Conservation (phyloP, 2,329 filamentous ascomycete genomes). For the Fusarium cicatricum region DNA sequence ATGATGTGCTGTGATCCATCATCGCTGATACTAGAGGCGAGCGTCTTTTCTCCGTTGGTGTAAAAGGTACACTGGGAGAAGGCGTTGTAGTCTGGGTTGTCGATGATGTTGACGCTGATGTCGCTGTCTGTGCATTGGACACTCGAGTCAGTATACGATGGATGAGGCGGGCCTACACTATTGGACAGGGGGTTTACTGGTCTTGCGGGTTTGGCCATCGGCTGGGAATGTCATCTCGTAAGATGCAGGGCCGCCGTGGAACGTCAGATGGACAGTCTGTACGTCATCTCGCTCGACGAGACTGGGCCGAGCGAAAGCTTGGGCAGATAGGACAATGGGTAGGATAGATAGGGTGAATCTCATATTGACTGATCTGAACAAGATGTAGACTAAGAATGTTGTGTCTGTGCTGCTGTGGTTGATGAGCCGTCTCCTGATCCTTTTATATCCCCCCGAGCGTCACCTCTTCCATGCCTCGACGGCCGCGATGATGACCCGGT, state of each 20-base stretch:
- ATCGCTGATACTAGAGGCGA: conserved; percentile 38
- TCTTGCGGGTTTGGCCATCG: conserved; percentile 50
- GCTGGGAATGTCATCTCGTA: conserved; percentile 54
- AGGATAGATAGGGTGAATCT: conserved; percentile 23
- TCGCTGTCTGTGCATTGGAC: conserved; percentile 48
- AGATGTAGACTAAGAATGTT: neutral
- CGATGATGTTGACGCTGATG: conserved; percentile 51
- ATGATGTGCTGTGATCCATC: conserved; percentile 51
- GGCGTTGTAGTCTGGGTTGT: conserved; percentile 55
- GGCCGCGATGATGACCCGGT: conserved; percentile 20
- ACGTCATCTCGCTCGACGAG: conserved; percentile 32
- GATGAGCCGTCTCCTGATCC: neutral
- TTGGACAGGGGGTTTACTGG: conserved; percentile 43
- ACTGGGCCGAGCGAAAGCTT: conserved; percentile 17
- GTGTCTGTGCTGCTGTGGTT: neutral
- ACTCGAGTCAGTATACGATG: neutral
- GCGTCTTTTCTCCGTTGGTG: conserved; percentile 45
- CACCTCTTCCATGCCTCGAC: neutral
- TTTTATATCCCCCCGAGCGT: neutral
- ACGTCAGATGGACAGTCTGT: conserved; percentile 53
- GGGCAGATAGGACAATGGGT: conserved; percentile 10
- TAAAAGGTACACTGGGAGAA: conserved; percentile 53
- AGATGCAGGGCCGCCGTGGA: conserved; percentile 52
- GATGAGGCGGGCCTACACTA: neutral
- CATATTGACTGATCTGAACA: conserved; percentile 22